Conservation (phyloP, 2,329 filamentous ascomycete species). For the Colletotrichum filicis region DNA sequence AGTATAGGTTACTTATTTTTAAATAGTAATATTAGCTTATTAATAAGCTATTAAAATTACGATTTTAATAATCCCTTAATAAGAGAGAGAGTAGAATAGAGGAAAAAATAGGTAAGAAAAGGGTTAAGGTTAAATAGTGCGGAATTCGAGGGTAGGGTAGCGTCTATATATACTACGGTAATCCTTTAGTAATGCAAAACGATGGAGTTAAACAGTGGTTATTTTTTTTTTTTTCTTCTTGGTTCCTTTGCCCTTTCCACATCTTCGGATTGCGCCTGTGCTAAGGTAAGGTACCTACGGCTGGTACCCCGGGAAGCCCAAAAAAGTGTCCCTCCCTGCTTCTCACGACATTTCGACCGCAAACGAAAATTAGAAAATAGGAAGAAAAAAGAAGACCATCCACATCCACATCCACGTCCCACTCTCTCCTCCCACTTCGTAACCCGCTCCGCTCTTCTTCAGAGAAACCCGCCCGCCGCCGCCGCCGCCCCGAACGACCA, state of each 20-base stretch:
- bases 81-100: too few relatives aligned
- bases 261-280: slow-evolving; percentile 18
- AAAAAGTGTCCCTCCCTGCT: slow-evolving; percentile 4
- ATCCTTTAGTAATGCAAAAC: too few relatives aligned
- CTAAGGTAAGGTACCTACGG: not conserved
- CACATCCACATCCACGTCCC: slow-evolving; percentile 9
- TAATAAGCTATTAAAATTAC: too few relatives aligned
- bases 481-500: slow-evolving; percentile 21
- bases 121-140: too few relatives aligned
- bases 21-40: too few relatives aligned
- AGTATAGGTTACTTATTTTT: too few relatives aligned
- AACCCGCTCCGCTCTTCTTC: slow-evolving; percentile 15
- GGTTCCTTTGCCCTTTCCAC: slow-evolving; percentile 7
- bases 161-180: too few relatives aligned
- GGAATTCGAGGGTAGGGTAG: too few relatives aligned
- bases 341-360: slow-evolving; percentile 23
- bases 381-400: slow-evolving; percentile 19
- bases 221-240: slow-evolving; percentile 28
- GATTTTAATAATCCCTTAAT: too few relatives aligned
- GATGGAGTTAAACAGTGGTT: too few relatives aligned
- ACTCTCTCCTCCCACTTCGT: slow-evolving; percentile 6
- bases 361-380: slow-evolving; percentile 19
- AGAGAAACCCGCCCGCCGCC: not conserved
- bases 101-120: too few relatives aligned
- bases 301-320: not conserved